phyloP scores from a whole-genome alignment of 352 stramenopile genomes.

The Phytophthora idaei region DNA sequence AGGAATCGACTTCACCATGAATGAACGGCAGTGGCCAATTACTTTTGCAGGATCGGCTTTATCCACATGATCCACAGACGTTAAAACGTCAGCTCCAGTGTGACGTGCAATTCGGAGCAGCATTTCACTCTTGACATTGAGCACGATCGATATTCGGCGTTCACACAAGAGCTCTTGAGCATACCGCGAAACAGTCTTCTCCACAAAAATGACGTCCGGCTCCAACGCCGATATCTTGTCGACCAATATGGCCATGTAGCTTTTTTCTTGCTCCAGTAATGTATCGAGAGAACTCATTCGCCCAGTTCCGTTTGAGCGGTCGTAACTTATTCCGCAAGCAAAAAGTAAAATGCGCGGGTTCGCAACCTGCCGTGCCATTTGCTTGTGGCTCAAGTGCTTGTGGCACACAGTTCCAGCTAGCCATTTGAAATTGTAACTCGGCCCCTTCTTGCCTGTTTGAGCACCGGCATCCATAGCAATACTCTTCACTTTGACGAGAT shows the following conservation, averaged over 20 bases:
- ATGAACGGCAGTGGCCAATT: slow-evolving; percentile 70
- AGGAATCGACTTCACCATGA: slow-evolving; percentile 67
- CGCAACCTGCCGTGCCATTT: slow-evolving; percentile 92
- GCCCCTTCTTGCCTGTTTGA: slow-evolving; percentile 80
- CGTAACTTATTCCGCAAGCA: slow-evolving; percentile 96
- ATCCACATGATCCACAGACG: slow-evolving; percentile 93
- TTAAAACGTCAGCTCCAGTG: slow-evolving; percentile 92
- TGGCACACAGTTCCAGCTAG: slow-evolving; percentile 95
- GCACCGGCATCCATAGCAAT: slow-evolving; percentile 59
- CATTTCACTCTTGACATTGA: slow-evolving; percentile 94
- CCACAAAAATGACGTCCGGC: slow-evolving; percentile 96
- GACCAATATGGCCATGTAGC: slow-evolving; percentile 97
- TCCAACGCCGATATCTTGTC: slow-evolving; percentile 96
- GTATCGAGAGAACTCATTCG: slow-evolving; percentile 95
- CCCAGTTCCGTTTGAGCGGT: slow-evolving; percentile 82
- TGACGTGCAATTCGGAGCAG: slow-evolving; percentile 93
- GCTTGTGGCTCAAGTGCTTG: slow-evolving; percentile 97
- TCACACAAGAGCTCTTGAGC: slow-evolving; percentile 94
- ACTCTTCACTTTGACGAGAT: slow-evolving; percentile 86
- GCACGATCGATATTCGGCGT: slow-evolving; percentile 91
- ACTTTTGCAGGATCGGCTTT: slow-evolving; percentile 53
- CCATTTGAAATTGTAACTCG: slow-evolving; percentile 92
- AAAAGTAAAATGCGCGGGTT: slow-evolving; percentile 98
- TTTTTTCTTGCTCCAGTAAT: slow-evolving; percentile 96
- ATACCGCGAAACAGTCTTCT: slow-evolving; percentile 86